Percentiles rank a stretch among this genome's conserved stretches.
Evolutionary conservation across 2,329 filamentous ascomycete genomes (phyloP).

Genomic region (Penicillium digitatum): DNA sequence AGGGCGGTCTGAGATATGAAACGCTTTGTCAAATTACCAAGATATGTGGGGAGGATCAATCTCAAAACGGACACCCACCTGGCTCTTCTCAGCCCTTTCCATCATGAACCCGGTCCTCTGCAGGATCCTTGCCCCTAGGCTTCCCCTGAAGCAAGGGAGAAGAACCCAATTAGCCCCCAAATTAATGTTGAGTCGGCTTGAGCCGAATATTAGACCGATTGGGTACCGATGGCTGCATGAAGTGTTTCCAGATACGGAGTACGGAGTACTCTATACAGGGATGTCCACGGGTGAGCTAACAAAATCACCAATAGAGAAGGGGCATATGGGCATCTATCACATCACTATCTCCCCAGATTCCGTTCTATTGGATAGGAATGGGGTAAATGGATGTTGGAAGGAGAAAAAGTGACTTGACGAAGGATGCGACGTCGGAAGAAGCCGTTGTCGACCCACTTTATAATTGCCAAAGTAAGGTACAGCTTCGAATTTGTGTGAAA

Average conservation of each 20-base stretch:
- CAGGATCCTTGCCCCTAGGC: neutral
- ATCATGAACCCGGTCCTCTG: slow-evolving; percentile 2
- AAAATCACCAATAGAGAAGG: neutral
- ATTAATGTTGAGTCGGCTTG: neutral
- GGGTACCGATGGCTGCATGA: neutral
- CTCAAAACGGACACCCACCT: slow-evolving; percentile 4
- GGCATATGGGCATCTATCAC: neutral
- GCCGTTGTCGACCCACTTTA: slow-evolving; percentile 9
- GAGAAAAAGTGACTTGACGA: neutral
- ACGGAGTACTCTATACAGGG: neutral
- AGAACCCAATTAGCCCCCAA: neutral
- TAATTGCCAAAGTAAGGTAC: slow-evolving; percentile 7
- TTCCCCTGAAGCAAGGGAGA: neutral
- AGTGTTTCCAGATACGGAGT: neutral
- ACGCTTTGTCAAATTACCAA: slow-evolving; percentile 7
- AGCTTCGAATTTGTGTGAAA: neutral
- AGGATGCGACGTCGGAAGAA: neutral
- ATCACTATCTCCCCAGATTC: neutral
- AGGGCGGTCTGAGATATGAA: neutral
- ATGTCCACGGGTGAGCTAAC: neutral
- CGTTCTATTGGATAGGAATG: neutral
- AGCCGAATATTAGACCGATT: neutral
- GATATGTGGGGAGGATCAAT: neutral
- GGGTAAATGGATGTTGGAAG: neutral
- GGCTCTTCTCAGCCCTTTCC: slow-evolving; percentile 9